Base-by-base conservation (phyloP, 129 eudicot genomes). In the Tagetes patula region DNA sequence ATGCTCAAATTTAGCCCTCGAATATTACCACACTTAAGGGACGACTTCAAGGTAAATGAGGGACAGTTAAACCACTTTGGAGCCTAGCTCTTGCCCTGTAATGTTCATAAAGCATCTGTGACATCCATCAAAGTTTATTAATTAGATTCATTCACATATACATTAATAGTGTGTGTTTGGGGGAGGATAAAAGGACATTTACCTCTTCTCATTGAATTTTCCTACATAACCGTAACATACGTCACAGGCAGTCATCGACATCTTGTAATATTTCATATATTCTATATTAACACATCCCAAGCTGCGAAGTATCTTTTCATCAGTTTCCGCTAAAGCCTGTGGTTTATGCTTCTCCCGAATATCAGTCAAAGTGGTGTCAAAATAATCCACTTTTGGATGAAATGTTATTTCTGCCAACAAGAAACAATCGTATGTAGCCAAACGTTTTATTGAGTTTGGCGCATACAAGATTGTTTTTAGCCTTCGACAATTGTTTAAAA, bases 1-100 rank as follows among this genome's bases (percentile, higher is more conserved):
- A 40, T 27, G 46, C 79, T 32, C 31, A 75, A 4, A 69, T 73
- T 80, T 13, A 80, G 3, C 69, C 84, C 84, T 46, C 43, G 71
- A 37, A 77, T 46, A 69, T 62, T 74, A 3, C 13, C 49, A 46
- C 9, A 42, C 13, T 42, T 20, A 55, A 13, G 10, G 10, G 49
- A 50, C 11, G 73, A 64, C 11, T 52, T 43, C 76, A 77, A 40
- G 69, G 49, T 60, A 52, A 82, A 14, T 10, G 10, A 41, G 6
- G 77, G 1, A 10, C 49, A 54, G 1, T 1, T 40, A n/a, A 77
- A n/a, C 73, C 79, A 69, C 20, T 52, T 6, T 30, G 77, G 74
- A 45, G 70, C 39, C 58, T 38, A n/a, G n/a, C n/a, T n/a, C 73
- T 38, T 54, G 54, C n/a, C 85, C 85, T 8, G 42, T 38, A 56